Conservation (phyloP, 1,284 basidiomycete species). For the Ustilago shanxiensis region DNA sequence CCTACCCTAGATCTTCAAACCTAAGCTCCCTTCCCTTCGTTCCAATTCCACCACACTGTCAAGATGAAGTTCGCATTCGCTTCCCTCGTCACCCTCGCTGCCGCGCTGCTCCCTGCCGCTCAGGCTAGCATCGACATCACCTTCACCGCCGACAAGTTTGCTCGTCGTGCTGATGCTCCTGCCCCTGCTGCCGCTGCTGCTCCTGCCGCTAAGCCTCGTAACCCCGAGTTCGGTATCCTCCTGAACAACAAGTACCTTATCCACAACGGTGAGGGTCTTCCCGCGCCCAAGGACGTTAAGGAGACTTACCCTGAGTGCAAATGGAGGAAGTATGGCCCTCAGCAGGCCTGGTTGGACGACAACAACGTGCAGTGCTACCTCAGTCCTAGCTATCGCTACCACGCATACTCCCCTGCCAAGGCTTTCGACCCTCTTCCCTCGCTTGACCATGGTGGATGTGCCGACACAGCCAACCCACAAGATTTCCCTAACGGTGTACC, state of each 20-base stretch:
- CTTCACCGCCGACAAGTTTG: constrained; percentile 22
- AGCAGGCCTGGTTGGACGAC: constrained; percentile 30
- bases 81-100: constrained; percentile 28
- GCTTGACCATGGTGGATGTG: constrained; percentile 18
- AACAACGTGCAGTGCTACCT: constrained; percentile 42
- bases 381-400: constrained; percentile 36
- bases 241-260: constrained; percentile 23
- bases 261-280: constrained; percentile 13
- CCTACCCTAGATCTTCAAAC: no score
- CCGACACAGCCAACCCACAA: constrained; percentile 17
- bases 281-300: constrained; percentile 25
- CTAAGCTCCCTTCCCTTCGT: neutral
- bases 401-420: constrained; percentile 32
- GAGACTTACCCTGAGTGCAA: constrained; percentile 21
- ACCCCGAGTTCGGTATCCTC: constrained; percentile 23
- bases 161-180: constrained; percentile 21
- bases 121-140: constrained; percentile 25
- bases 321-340: constrained; percentile 19
- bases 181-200: neutral
- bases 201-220: neutral
- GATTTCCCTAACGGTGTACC: constrained; percentile 21
- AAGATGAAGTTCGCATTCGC: constrained; percentile 45
- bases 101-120: constrained; percentile 34
- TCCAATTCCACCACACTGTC: neutral
- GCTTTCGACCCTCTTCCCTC: constrained; percentile 6